Evolutionary conservation across 352 stramenopile genomes (phyloP), one percentile per base, ranked within the genome.

Genomic region (Phytophthora idaei): DNA sequence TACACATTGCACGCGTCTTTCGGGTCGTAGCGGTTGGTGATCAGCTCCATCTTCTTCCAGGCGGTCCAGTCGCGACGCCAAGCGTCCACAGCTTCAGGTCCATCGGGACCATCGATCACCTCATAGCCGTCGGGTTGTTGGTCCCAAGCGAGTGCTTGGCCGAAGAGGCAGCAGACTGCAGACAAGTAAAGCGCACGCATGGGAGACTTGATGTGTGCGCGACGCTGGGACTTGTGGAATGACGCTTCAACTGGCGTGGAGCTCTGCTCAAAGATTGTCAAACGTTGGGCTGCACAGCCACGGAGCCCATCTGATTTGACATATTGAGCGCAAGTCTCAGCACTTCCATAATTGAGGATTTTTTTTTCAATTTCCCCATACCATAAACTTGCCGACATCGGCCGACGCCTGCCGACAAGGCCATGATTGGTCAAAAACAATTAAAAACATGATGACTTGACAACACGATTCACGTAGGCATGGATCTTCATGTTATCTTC

Each of bases 71-170:
- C 65, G 14, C 57, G 58, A 55, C 70, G 76, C 87, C 87, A 95
- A 7, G 65, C 54, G n/a, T 67, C 65, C 5, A 91, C 54, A 25
- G 61, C 50, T 6, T 88, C 56, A 11, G 57, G 44, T 0, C 68
- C 52, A 17, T 12, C 42, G 4, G 86, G 85, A 1, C 81, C 85
- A 57, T 95, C 77, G 60, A 94, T 89, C 31, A 95, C 64, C 73
- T 95, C 83, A 61, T 92, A 95, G 15, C 86, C 85, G 41, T 92
- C 74, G 9, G 87, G 87, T 76, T 92, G 83, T 29, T 69, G 69
- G 49, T 95, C 87, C 87, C 87, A 94, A 34, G 73, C 83, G 9
- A 14, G 15, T 9, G 61, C 67, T 37, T 55, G 29, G 41, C 5
- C 53, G 3, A 57, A 29, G 10, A 64, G 17, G 29, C 29, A 72